These are phyloP conservation scores for carrot (Daucus carota) DNA, from an alignment of 129 eudicot species.

Conservation along the genomic window DNA sequence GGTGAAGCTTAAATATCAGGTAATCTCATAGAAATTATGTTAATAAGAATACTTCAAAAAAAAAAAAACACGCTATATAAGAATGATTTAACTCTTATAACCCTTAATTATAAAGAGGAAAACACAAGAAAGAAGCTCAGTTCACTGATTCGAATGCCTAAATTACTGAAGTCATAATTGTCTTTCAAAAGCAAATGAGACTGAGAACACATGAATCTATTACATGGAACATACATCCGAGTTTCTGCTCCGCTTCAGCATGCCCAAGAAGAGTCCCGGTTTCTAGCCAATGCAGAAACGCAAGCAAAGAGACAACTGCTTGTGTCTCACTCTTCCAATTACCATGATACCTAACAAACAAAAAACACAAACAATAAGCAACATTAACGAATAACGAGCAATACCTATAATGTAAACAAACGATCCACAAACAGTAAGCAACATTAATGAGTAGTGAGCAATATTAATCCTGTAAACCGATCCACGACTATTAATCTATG, in stretches of 20 bases:
- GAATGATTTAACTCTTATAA: not conserved
- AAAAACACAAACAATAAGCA: not conserved
- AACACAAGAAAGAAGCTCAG: not conserved
- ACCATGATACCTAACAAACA: conserved; percentile 65
- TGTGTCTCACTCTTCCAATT: conserved; percentile 95
- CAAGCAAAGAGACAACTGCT: conserved; percentile 63
- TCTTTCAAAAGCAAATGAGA: not conserved
- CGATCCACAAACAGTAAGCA: too few relatives aligned
- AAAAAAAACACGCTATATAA: not conserved
- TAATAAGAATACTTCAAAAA: not conserved
- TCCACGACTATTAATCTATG: not conserved
- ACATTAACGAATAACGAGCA: too few relatives aligned
- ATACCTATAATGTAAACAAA: too few relatives aligned
- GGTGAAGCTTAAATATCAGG: not conserved
- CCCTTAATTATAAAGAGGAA: not conserved
- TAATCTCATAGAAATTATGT: not conserved
- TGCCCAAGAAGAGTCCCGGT: conserved; percentile 78
- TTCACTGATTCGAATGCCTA: not conserved
- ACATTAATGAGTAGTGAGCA: not conserved
- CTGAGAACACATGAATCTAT: not conserved
- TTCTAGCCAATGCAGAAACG: conserved; percentile 83
- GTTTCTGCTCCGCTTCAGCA: conserved; percentile 65
- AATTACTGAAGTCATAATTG: not conserved
- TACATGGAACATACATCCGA: conserved; percentile 68
- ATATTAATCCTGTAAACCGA: too few relatives aligned